Percentiles rank a stretch among this genome's conserved stretches.
phyloP scores from a whole-genome alignment of 768 basidiomycete species.

The Boletus reticulatus region DNA sequence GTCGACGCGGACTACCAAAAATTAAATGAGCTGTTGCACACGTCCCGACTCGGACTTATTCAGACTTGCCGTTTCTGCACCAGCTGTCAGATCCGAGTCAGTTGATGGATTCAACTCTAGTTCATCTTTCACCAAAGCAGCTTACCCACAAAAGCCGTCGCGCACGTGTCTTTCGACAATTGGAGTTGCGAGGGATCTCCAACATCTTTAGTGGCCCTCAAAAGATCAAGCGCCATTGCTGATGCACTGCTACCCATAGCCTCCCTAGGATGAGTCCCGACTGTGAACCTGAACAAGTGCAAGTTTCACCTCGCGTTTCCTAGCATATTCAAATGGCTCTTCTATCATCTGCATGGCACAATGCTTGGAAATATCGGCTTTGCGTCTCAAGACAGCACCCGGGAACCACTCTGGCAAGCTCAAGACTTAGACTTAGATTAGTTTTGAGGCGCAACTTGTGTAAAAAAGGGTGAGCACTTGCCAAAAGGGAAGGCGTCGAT shows the following conservation, averaged over 20 bases:
- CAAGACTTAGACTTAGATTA: conserved; percentile 15
- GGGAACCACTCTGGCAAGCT: conserved; percentile 25
- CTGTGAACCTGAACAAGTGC: not conserved
- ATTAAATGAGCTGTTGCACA: not conserved
- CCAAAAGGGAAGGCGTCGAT: conserved; percentile 19
- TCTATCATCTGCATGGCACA: conserved; percentile 12
- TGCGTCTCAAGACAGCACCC: conserved; percentile 26
- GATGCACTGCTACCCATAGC: conserved; percentile 7
- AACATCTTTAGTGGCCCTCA: not conserved
- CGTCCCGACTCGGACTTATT: not conserved
- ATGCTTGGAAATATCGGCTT: conserved; percentile 6
- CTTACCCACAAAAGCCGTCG: conserved; percentile 19
- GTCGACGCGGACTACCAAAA: conserved; percentile 8
- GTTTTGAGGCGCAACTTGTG: no score
- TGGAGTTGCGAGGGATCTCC: conserved; percentile 11
- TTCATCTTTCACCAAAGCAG: not conserved
- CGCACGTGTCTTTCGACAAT: conserved; percentile 8
- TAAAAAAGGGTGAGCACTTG: not conserved
- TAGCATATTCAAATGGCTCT: conserved; percentile 15
- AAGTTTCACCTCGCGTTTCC: conserved; percentile 8
- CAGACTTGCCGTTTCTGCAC: conserved; percentile 18
- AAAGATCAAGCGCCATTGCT: conserved; percentile 13
- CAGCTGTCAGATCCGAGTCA: conserved; percentile 7
- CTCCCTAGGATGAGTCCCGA: conserved; percentile 2
- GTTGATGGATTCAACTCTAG: not conserved